Base-by-base conservation (phyloP, 164 flowering plant species). In the Nelumbo lutea region DNA sequence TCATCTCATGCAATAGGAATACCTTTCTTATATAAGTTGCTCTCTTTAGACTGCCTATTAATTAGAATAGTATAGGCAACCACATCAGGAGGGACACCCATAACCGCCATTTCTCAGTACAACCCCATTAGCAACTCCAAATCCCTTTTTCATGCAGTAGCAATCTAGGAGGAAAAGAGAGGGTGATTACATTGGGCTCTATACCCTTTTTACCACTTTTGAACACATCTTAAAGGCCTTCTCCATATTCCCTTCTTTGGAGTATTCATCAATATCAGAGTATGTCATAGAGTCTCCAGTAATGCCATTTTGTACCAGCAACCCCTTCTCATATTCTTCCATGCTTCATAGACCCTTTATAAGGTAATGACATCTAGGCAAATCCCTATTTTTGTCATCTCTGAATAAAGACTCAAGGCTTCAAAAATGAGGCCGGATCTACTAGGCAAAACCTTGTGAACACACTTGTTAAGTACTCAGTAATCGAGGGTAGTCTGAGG, bases 71-170 rank as follows among this genome's bases (percentile, higher is more conserved):
- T 87, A 68, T 82, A 90, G 42, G 83, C 62, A 57, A 93, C 88
- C 50, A 89, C 87, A 77, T 90, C 93, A 43, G 90, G 91, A n/a
- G 65, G 70, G 43, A 85, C 66, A 53, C 94, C 86, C 79, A 87
- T 89, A 15, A 86, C 78, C 51, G 74, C 70, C 98, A 93, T 90
- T 78, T 90, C 96, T 11, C 82, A 68, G 77, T 84, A 85, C 3
- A 90, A 69, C 42, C 84, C 89, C 83, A 75, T 85, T 27, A 10
- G 98, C 95, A 75, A 80, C 79, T 27, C 83, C 79, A 75, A 88
- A 67, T 63, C 83, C 75, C 48, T 88, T 76, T 50, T 10, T 66
- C 78, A 80, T 83, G 77, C 93, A 84, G 59, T 82, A 83, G 43
- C 95, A 93, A 75, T 86, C 77, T 56, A 93, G 83, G 66, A 93